These are phyloP conservation scores for Helenozyma baotianmanensis DNA, from an alignment of 805 yeast species.

Conservation along the genomic window DNA sequence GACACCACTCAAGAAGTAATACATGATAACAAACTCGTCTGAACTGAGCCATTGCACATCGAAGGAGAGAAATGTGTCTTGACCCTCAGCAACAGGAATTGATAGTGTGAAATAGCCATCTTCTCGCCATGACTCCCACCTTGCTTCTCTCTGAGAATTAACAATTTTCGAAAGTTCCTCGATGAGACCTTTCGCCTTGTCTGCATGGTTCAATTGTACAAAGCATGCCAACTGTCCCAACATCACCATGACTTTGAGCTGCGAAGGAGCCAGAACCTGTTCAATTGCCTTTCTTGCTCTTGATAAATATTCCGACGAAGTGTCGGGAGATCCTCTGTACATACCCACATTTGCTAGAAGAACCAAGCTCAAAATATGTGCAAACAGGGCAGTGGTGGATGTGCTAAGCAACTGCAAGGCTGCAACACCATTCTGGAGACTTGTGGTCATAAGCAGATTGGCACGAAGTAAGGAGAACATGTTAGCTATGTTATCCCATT, in stretches of 20 bases:
- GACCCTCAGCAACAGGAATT: conserved; percentile 2
- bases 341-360: conserved; percentile 27
- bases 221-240: too few relatives aligned
- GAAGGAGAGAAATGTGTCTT: conserved; percentile 8
- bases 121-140: conserved; percentile 26
- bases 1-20: conserved; percentile 42
- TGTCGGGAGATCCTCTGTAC: conserved; percentile 26
- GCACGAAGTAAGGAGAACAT: conserved; percentile 29
- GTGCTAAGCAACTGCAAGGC: conserved; percentile 15
- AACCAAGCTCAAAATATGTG: conserved; percentile 21
- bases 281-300: too few relatives aligned
- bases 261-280: too few relatives aligned
- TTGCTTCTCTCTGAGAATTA: conserved; percentile 13
- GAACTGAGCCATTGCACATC: conserved; percentile 39
- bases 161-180: conserved; percentile 13
- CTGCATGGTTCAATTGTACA: conserved; percentile 17
- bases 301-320: too few relatives aligned
- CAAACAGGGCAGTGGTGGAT: background rate
- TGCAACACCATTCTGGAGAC: conserved; percentile 21
- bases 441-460: conserved; percentile 24
- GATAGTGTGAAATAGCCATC: conserved; percentile 18
- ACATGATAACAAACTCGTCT: conserved; percentile 37
- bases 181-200: conserved; percentile 20
- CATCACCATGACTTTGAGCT: too few relatives aligned
- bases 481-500: conserved; percentile 15